A percentile compares a stretch with the other conserved stretches of the same genome.
Conservation (phyloP, 192 early-diverging fungal genomes). For the Dispira simplex region DNA sequence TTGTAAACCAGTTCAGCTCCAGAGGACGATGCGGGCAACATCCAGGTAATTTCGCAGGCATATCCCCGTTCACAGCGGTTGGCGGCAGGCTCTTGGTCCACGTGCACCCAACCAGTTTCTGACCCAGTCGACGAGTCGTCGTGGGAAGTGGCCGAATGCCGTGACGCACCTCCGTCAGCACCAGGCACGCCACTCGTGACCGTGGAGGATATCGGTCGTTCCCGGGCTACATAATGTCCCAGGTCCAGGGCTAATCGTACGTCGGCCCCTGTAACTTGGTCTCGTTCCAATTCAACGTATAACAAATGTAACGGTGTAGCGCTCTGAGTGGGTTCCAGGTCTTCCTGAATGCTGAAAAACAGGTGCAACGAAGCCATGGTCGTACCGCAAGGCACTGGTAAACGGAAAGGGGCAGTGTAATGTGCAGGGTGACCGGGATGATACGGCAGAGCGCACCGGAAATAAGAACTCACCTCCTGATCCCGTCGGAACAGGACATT, state of each 20-base stretch:
- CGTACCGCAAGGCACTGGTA: neutral
- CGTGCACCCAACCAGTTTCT: neutral
- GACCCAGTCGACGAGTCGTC: neutral
- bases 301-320: conserved; percentile 1
- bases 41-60: conserved; percentile 9
- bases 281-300: conserved; percentile 9
- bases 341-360: neutral
- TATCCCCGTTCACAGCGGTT: neutral
- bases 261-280: conserved; percentile 1
- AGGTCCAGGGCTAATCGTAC: conserved; percentile 1
- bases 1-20: neutral
- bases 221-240: neutral
- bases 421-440: neutral
- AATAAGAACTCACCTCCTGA: neutral
- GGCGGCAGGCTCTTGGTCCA: neutral
- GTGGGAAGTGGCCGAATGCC: too few species aligned
- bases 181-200: neutral
- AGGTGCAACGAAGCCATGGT: neutral
- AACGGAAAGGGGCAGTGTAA: neutral
- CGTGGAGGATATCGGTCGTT: neutral
- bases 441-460: neutral
- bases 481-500: conserved; percentile 10
- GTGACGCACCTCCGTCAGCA: neutral
- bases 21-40: neutral
- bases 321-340: neutral